Base-by-base conservation (phyloP, 2,329 filamentous ascomycete species). In the Stagonosporopsis vannaccii region DNA sequence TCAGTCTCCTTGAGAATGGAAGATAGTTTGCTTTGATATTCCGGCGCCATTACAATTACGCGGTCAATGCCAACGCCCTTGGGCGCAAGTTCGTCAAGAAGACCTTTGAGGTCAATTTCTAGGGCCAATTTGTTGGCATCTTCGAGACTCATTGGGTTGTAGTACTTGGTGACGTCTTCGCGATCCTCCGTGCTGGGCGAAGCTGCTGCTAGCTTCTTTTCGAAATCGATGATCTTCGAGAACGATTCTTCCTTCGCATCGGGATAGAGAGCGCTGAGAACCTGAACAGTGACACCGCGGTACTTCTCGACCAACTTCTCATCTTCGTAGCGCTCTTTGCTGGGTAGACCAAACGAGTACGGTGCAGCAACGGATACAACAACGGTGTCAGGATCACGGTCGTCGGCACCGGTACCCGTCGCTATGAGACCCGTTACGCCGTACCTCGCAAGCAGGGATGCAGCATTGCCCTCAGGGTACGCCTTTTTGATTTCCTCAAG, bases 161-260 rank as follows among this genome's bases (percentile, higher is more conserved):
- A 90, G 61, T 84, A 85, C 77, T 88, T 84, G 2, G 85, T 87
- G 41, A 89, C 84, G 70, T 89, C 85, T 56, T 85, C 78, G 17
- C 81, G 80, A 51, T 86, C 83, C 68, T 85, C 82, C 1, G 82
- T 80, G 58, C 83, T 81, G 3, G 86, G 85, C 4, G 84, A 84
- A 32, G 82, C 80, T 45, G 80, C 77, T 4, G 87, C 87, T 45
- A 90, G 80, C 62, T 84, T 84, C 67, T 82, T 84, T 68, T 89
- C 87, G 19, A 90, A 79, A 2, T 82, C 68, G 26, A 76, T 58
- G 12, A 78, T 74, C 19, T 60, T 62, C 1, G 81, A 67, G 30
- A 76, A 68, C 0, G 52, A 41, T 3, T 76, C 74, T 60, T 79
- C 69, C 44, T 73, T 51, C 15, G 66, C 53, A 12, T 68, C 66